Evolutionary conservation across 2,329 filamentous ascomycete genomes (phyloP).

Genomic region (Diaporthe vaccinii): DNA sequence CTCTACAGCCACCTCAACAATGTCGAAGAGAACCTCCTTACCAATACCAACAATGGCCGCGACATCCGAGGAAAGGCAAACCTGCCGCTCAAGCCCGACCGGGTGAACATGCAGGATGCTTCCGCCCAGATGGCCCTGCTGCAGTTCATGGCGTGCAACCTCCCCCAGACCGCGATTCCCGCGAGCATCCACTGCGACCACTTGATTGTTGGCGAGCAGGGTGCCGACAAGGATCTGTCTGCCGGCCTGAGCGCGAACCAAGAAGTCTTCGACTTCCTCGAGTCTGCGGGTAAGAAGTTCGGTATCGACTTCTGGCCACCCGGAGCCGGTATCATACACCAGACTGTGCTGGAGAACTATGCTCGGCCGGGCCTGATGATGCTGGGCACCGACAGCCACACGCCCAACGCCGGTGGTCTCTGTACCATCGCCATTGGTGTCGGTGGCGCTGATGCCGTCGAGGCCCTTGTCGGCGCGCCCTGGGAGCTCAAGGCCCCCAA

Average conservation of each 20-base stretch:
- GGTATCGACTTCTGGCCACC: slow-evolving; percentile 97
- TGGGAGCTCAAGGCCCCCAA: slow-evolving; percentile 98
- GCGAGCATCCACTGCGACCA: slow-evolving; percentile 99
- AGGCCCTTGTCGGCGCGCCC: slow-evolving; percentile 94
- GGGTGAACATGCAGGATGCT: slow-evolving; percentile 99
- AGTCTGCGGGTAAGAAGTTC: slow-evolving; percentile 91
- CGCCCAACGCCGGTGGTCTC: slow-evolving; percentile 95
- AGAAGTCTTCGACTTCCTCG: slow-evolving; percentile 97
- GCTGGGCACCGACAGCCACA: slow-evolving; percentile 97
- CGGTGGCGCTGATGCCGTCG: slow-evolving; percentile 95
- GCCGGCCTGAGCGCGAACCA: slow-evolving; percentile 91
- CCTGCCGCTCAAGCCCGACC: slow-evolving; percentile 95
- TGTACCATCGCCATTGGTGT: slow-evolving; percentile 97
- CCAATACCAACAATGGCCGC: slow-evolving; percentile 84
- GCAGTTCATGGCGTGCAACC: slow-evolving; percentile 98
- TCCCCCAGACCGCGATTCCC: slow-evolving; percentile 90
- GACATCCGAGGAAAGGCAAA: slow-evolving; percentile 90
- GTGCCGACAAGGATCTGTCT: slow-evolving; percentile 86
- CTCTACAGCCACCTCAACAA: slow-evolving; percentile 95
- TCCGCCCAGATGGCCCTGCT: slow-evolving; percentile 98
- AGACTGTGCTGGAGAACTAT: slow-evolving; percentile 98
- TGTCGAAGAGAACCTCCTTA: slow-evolving; percentile 87
- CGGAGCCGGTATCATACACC: slow-evolving; percentile 95
- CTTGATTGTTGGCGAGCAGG: slow-evolving; percentile 95
- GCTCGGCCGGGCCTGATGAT: slow-evolving; percentile 98